Evolutionary conservation across 1,284 basidiomycete species (phyloP).

Genomic region (Trametes versicolor): DNA sequence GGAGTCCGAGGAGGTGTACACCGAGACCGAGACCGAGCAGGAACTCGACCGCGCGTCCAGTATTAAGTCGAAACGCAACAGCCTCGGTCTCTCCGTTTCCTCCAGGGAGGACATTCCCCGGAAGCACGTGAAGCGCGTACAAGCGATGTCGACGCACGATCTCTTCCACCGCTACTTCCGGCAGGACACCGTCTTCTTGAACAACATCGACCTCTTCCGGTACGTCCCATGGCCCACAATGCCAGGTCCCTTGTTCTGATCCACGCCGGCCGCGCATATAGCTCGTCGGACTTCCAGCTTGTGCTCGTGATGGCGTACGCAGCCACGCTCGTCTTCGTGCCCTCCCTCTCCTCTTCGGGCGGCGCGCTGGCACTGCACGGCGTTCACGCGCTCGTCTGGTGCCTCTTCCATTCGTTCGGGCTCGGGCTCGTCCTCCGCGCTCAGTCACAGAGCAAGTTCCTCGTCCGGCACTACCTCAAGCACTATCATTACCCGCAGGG

Average conservation of each 20-base stretch:
- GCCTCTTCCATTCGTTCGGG: constrained; percentile 89
- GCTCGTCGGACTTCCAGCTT: constrained; percentile 75
- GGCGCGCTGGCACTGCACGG: constrained; percentile 74
- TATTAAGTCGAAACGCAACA: constrained; percentile 27
- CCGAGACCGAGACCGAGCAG: constrained; percentile 70
- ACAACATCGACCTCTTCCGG: constrained; percentile 89
- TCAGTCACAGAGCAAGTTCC: constrained; percentile 88
- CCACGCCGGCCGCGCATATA: constrained; percentile 40
- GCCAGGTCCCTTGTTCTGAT: constrained; percentile 10
- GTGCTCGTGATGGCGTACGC: constrained; percentile 68
- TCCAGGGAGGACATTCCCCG: constrained; percentile 18
- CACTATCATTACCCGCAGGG: constrained; percentile 84
- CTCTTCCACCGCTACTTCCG: constrained; percentile 92
- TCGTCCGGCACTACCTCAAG: constrained; percentile 95
- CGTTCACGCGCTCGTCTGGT: constrained; percentile 87
- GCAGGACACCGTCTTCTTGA: constrained; percentile 85
- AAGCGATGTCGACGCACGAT: constrained; percentile 79
- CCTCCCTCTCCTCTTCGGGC: constrained; percentile 52
- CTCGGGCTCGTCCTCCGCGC: constrained; percentile 86
- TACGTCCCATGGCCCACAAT: constrained; percentile 46
- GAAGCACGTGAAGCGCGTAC: constrained; percentile 32
- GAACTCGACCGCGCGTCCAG: constrained; percentile 40
- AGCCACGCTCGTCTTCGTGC: constrained; percentile 55
- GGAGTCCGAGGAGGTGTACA: constrained; percentile 69
- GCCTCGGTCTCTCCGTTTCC: constrained; percentile 22